Conservation (phyloP, 176 grass and related monocot genomes). For the Oryza nivara region DNA sequence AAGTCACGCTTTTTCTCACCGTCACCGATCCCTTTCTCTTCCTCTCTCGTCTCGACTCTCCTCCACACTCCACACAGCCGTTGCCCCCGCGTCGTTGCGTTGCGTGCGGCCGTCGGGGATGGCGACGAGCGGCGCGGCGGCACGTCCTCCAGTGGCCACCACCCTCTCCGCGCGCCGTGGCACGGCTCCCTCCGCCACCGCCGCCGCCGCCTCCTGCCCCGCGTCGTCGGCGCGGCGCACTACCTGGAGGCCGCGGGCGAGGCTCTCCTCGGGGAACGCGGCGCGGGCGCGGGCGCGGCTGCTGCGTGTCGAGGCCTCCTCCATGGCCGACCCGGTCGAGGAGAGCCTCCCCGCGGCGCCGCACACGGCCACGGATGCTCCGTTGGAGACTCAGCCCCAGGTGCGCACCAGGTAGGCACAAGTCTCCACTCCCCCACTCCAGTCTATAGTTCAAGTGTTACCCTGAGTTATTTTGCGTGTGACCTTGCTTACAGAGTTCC, state of each 20-base stretch:
- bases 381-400: conserved; percentile 27
- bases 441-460: background rate
- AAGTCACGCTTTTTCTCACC: background rate
- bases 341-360: conserved; percentile 39
- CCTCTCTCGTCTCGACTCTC: background rate
- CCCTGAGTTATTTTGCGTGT: background rate
- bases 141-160: conserved; percentile 12
- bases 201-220: no score
- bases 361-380: background rate
- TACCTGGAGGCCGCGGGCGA: background rate
- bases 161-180: conserved; percentile 31
- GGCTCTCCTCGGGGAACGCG: background rate
- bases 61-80: background rate
- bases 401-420: conserved; percentile 53
- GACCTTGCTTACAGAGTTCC: background rate
- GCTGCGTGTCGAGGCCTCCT: conserved; percentile 49
- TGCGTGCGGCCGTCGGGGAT: conserved; percentile 9
- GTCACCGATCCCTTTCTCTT: background rate
- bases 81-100: background rate
- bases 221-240: background rate
- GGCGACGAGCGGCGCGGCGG: conserved; percentile 30
- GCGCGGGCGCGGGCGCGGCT: background rate
- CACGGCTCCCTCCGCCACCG: background rate
- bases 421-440: background rate
- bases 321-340: conserved; percentile 34